Evolutionary conservation across 148 eudicot species (phyloP), one percentile per base, ranked within the genome.

Genomic region (Camellia sinensis): DNA sequence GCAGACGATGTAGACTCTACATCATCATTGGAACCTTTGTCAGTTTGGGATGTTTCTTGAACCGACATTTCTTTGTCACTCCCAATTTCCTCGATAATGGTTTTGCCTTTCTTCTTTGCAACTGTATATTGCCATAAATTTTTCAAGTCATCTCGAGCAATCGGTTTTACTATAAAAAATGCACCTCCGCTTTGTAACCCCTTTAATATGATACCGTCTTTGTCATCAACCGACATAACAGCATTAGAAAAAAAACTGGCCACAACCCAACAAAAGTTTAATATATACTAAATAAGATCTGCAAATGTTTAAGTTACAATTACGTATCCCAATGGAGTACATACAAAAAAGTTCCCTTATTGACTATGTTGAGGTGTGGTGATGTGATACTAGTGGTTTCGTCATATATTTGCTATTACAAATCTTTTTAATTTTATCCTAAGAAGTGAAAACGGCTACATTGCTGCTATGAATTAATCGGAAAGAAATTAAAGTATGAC

Each of bases 171-270:
- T 19, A 90, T 61, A 83, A 87, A 90, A 80, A 83, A 82, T 22
- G 79, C 80, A 59, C 90, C 97, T 7, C 91, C 97, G 44, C 57
- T 81, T 40, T 88, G 68, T 3, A 90, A 50, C 8, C 87, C 91
- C 73, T 80, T 65, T 10, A 64, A 11, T 77, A 83, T 84, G 12
- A 85, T 73, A 41, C 59, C 71, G 46, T 79, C 84, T 75, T 86
- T 41, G 41, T 37, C 53, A 73, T 92, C 91, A 8, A 78, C 87
- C 50, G 92, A 91, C 92, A 92, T 89, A 63, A 92, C 97, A 90
- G 88, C 73, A 79, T 52, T 17, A 67, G 5, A 46, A 62, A 7
- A 18, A 5, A 80, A 62, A 21, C 6, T 48, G 11, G 68, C 37
- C 9, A 77, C 6, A 45, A 59, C 5, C 1, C 45, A 2, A 46